Conservation (phyloP, 306 rosid species). For the Trifolium pratense region DNA sequence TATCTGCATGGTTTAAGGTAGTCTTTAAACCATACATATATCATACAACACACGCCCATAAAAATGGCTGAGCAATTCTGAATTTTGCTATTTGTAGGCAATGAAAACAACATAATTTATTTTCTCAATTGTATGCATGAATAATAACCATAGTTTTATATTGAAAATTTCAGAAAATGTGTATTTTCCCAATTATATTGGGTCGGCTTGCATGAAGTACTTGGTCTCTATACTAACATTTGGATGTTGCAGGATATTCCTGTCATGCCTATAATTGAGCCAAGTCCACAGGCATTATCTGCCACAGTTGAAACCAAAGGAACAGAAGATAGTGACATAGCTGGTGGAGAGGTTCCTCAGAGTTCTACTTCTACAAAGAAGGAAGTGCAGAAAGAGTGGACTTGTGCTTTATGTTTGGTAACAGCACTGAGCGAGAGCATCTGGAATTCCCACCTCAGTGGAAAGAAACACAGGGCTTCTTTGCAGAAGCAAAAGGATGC, state of each 20-base stretch:
- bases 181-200: not conserved
- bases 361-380: slow-evolving; percentile 27
- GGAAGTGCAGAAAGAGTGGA: slow-evolving; percentile 59
- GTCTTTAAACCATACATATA: too few species aligned
- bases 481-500: slow-evolving; percentile 1
- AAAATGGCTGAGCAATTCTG: too few species aligned
- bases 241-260: slow-evolving; percentile 42
- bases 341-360: slow-evolving; percentile 35
- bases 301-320: not conserved
- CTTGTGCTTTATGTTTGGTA: slow-evolving; percentile 53
- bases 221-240: slow-evolving; percentile 24
- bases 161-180: not conserved
- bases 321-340: not conserved
- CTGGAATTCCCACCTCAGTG: slow-evolving; percentile 41
- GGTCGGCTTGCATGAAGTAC: slow-evolving; percentile 12
- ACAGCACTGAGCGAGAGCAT: not conserved
- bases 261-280: slow-evolving; percentile 1
- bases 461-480: slow-evolving; percentile 44
- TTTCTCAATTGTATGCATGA: not conserved
- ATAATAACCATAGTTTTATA: not conserved
- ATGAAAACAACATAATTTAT: not conserved
- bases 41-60: too few species aligned
- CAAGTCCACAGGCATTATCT: slow-evolving; percentile 28
- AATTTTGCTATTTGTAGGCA: not conserved
- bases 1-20: too few species aligned